Evolutionary conservation across 75 land plant species (phyloP), one percentile per base, ranked within the genome.

Genomic region (Isoetes taiwanensis): DNA sequence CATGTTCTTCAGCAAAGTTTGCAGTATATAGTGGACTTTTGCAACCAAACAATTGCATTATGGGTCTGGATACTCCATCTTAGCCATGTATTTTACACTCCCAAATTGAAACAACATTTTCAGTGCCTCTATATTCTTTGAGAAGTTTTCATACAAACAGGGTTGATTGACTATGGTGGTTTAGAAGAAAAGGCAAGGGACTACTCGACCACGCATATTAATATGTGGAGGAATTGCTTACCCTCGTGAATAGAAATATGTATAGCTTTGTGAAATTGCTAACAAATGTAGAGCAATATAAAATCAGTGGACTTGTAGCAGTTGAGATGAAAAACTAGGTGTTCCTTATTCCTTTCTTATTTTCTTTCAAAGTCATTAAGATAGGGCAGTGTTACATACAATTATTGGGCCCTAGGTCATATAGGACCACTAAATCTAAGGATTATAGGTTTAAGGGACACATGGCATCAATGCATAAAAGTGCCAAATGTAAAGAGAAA

Each of bases 211-310:
- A 26, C 86, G 83, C 71, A 67, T 90, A 17, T 43, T 90, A 34
- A 86, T 90, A 25, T 90, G 96, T 71, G 98, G 98, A 1, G 95
- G 93, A 41, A 93, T 94, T 65, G 74, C 95, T 3, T 93, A 87
- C 46, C 95, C 95, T 0, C 32, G 95, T 16, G 98, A 93, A 54
- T 93, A 95, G 95, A 83, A 87, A 42, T 93, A 81, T 59, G 73
- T 76, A 0, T 62, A 78, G 57, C 75, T 83, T 28, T 76, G 89
- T 28, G 77, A 78, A 52, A 84, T 93, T 52, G 98, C 95, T 0
- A 83, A 93, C 67, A 87, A 80, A 59, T 79, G 89, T 58, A 84
- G 95, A 5, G 98, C 95, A 1, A 68, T 84, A 23, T 65, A 87
- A 93, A 41, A 93, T 84, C 10, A 87, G 98, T 39, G 98, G 98